Evolutionary conservation across 2,329 filamentous ascomycete genomes (phyloP).

Genomic region (Dichotomopilus funicola): DNA sequence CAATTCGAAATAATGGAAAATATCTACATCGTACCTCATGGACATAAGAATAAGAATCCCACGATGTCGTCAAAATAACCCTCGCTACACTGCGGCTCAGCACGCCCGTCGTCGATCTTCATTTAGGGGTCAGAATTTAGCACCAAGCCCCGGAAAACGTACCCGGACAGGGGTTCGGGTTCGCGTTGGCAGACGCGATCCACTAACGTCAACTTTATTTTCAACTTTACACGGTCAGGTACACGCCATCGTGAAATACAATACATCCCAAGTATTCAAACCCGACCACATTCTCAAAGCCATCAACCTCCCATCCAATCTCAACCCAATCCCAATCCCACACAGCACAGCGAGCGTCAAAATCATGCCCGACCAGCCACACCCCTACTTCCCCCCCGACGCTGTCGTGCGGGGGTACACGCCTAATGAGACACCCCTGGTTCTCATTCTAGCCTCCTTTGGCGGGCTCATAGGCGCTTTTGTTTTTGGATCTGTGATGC

Average conservation of each 20-base stretch:
- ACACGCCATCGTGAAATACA: too few species aligned
- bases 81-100: neutral
- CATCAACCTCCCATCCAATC: too few species aligned
- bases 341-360: neutral
- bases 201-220: neutral
- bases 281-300: too few species aligned
- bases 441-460: constrained; percentile 34
- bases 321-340: too few species aligned
- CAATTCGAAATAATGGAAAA: too few species aligned
- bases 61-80: neutral
- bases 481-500: constrained; percentile 28
- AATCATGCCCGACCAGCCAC: constrained; percentile 17
- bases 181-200: neutral
- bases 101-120: too few species aligned
- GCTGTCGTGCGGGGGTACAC: constrained; percentile 39
- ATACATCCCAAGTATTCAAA: too few species aligned
- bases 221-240: neutral
- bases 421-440: constrained; percentile 38
- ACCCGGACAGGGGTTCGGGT: constrained; percentile 3
- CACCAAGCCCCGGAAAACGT: neutral
- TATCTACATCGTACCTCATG: too few species aligned
- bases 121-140: too few species aligned
- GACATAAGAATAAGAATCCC: neutral
- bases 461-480: constrained; percentile 32
- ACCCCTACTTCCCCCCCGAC: constrained; percentile 46